Base-by-base conservation (phyloP, 768 basidiomycete genomes). In the Guyanaporus albipodus region DNA sequence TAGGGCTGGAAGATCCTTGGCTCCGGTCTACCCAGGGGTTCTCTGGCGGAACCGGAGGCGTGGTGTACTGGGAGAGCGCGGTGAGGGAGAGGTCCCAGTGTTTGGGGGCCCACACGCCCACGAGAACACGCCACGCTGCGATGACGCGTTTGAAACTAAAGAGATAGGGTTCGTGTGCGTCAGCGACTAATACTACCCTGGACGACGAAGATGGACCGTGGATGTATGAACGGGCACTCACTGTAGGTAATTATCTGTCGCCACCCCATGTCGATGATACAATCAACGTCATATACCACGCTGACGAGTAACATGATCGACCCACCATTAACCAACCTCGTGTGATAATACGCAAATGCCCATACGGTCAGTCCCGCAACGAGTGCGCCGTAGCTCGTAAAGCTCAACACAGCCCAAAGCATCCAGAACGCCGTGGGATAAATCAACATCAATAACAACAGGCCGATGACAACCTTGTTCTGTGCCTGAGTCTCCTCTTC, bases 401-500 rank as follows among this genome's bases (percentile, higher is more conserved):
- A 87, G 73, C 80, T 79, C 48, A 96, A 75, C 33, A 92, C 62
- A 12, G 85, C 82, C 92, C 93, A 99, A 7, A 95, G 67, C 50
- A 81, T 76, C 61, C 90, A 80, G 72, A 97, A 97, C 27, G 84
- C 68, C n/a, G 82, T 63, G 18, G 91, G 84, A 70, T 97, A 96
- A 34, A 87, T 83, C 53, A 82, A 60, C 44, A 90, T 59, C 47
- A 87, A 67, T 31, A 87, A 79, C 43, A 96, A 66, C 28, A 95
- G 58, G 2, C 92, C 92, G 57, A 95, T 85, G 11, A 88, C 83
- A 36, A 96, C 80, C 74, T 99, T 99, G 73, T 91, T 98, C 74
- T 98, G 94, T 35, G 95, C 96, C 66, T 91, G 86, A 10, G 91
- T 87, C 65, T 97, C 95, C 66, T 97, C 86, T 63, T 97, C 93